Evolutionary conservation across 2,329 filamentous ascomycete genomes (phyloP), one percentile per base, ranked within the genome.

Genomic region (Penicillium digitatum): DNA sequence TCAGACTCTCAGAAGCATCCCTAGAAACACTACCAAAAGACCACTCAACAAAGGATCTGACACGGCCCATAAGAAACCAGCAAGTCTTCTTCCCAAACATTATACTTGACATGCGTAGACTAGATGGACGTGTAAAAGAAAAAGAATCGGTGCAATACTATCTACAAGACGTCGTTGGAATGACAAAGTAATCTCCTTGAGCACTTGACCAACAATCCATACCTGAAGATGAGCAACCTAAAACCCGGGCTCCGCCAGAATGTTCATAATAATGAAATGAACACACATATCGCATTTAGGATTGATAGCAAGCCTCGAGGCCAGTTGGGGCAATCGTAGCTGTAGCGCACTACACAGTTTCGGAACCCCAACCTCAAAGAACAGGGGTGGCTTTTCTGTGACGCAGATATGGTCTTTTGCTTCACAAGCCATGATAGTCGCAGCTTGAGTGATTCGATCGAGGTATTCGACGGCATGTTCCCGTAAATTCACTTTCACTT

Each of bases 251-350:
- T 53, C 44, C 1, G 5, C 29, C 11, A 39, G 11, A 16, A 53
- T 48, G 11, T 42, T 40, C 7, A 26, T 16, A 10, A 53, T 22
- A 18, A 27, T 12, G 2, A 35, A 53, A 26, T 48, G 43, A 10
- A 53, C 29, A 34, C 43, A 48, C 50, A 40, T 40, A 29, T 48
- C 44, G 10, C 43, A 39, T 26, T 32, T 39, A 5, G 20, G 3
- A 14, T 40, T 40, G 18, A 32, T 1, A 7, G n/a, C 16, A 9
- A 53, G 43, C 2, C 27, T 31, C 16, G 3, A 4, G 0, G 44
- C 43, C 29, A 53, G n/a, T 2, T 20, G 14, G 0, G 34, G 11
- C 2, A 48, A 7, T 3, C 20, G 16, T 12, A 18, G 4, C 27
- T 42, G 22, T 8, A 53, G 27, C 8, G 6, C 6, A 20, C 5